Evolutionary conservation across 306 rosid species (phyloP), one percentile per base, ranked within the genome.

Genomic region (Mimosa bimucronata): DNA sequence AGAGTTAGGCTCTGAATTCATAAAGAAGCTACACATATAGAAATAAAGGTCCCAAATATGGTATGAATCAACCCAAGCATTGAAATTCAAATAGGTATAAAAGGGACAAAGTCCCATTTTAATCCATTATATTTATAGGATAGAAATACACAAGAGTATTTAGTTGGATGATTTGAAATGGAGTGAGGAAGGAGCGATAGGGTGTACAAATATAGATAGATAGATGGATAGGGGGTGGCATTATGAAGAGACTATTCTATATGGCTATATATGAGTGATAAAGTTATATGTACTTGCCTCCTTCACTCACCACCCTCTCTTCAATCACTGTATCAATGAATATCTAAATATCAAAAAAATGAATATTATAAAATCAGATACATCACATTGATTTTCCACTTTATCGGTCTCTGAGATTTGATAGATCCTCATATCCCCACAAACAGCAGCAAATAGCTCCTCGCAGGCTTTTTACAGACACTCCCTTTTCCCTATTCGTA

Each of bases 361-460:
- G 0, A 16, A 15, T 16, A 14, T 0, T 15, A 5, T 5, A 29
- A 62, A 65, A n/a, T 58, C 41, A 81, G 80, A 84, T 57, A 53
- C 66, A 79, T 81, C 72, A 75, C 77, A 75, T 84, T 88, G 64
- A 66, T 52, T 73, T 68, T 15, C 81, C 68, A 76, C 91, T 88
- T 90, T 88, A 88, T 86, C 64, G 91, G 83, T 80, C 81, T 80
- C 82, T 30, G 40, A 72, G 74, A 79, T 86, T 68, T 82, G 79
- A 83, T 77, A 87, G 94, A 88, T 88, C 88, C 86, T 69, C 89
- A 83, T 73, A 83, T 88, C 88, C 89, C 85, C 88, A 73, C 86
- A 72, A 85, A 85, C 93, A 89, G 86, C 89, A 87, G 77, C 87
- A 89, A 89, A 84, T 81, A 89, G 89, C 91, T 85, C 87, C 58